These are phyloP conservation scores for Phalaenopsis aphrodite DNA, from an alignment of 106 monocot species.

Conservation along the genomic window DNA sequence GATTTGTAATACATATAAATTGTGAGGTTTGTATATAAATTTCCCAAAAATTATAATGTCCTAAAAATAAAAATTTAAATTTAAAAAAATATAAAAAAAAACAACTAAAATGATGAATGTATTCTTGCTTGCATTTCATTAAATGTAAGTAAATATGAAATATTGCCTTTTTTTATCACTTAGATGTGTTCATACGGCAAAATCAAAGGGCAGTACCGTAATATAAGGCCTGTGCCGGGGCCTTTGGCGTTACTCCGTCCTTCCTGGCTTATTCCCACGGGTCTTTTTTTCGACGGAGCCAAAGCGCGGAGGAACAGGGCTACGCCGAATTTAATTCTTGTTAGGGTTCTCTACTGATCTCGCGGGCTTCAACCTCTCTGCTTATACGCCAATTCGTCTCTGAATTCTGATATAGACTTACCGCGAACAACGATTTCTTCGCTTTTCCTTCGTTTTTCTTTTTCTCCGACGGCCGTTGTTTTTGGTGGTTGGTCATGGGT, in stretches of 20 bases:
- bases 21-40: no score
- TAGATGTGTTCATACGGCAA: neutral
- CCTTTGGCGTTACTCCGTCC: neutral
- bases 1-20: no score
- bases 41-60: no score
- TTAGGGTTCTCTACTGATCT: slow-evolving; percentile 11
- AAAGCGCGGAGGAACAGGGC: neutral
- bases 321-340: slow-evolving; percentile 13
- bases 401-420: neutral
- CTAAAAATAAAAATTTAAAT: no score
- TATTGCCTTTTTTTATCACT: no score
- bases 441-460: neutral
- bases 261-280: neutral
- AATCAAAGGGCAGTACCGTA: neutral
- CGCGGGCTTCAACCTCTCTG: neutral
- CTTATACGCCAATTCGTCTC: neutral
- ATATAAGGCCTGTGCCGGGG: neutral
- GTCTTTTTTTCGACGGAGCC: neutral
- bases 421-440: neutral
- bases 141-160: no score
- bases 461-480: neutral
- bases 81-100: no score
- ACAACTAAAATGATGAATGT: no score
- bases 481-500: slow-evolving; percentile 6
- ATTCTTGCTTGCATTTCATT: no score